phyloP scores from a whole-genome alignment of 768 basidiomycete genomes.

The Nevesoporus exiguus region DNA sequence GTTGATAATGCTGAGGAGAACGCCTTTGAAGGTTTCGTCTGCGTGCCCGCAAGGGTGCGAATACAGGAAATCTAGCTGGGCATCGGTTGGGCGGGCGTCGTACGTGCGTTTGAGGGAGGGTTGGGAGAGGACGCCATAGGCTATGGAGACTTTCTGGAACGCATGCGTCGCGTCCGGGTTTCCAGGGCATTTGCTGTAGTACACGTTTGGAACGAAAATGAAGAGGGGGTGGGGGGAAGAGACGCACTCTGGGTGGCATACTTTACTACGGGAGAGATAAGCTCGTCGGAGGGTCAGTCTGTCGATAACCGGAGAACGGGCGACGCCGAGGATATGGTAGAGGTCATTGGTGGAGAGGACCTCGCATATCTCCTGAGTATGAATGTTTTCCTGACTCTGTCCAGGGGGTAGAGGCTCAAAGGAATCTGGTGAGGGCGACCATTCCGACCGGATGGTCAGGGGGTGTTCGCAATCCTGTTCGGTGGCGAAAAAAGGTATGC shows the following conservation, averaged over 20 bases:
- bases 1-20: conserved; percentile 69
- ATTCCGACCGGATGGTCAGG: conserved; percentile 22
- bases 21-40: conserved; percentile 77
- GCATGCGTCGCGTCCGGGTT: conserved; percentile 76
- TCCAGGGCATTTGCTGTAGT: conserved; percentile 67
- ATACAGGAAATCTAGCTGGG: conserved; percentile 48
- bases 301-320: conserved; percentile 49
- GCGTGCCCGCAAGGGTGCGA: conserved; percentile 53
- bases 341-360: conserved; percentile 64
- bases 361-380: conserved; percentile 31
- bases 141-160: conserved; percentile 83
- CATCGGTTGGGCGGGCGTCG: conserved; percentile 51
- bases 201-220: conserved; percentile 1
- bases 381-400: conserved; percentile 10
- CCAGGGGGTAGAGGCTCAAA: conserved; percentile 1
- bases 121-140: conserved; percentile 76
- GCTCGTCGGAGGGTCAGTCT: conserved; percentile 64
- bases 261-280: conserved; percentile 69
- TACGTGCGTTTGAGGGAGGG: conserved; percentile 67
- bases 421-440: conserved; percentile 11
- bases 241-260: conserved; percentile 85
- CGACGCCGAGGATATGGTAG: conserved; percentile 69
- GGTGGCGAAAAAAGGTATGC: conserved; percentile 57
- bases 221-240: neutral
- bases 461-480: conserved; percentile 42